Percentiles rank a stretch among this genome's conserved stretches.
Evolutionary conservation across 129 eudicot genomes (phyloP).

Genomic region (Arctium lappa): DNA sequence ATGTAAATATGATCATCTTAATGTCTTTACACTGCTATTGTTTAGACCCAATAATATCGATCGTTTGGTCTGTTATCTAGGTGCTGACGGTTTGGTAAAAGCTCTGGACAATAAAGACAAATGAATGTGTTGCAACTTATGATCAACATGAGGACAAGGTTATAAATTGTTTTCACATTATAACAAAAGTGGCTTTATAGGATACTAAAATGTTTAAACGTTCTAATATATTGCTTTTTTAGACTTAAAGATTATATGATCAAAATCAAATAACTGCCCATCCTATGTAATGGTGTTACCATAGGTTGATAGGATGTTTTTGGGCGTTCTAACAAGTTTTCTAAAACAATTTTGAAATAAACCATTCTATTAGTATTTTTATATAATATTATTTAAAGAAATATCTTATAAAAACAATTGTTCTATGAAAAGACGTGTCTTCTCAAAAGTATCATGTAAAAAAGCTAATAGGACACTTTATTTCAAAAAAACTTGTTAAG

Average conservation of each 20-base stretch:
- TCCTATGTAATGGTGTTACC: no score
- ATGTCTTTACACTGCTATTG: not conserved
- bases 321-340: not conserved
- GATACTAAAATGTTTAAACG: not conserved
- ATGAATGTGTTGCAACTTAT: constrained; percentile 88
- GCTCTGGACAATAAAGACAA: constrained; percentile 79
- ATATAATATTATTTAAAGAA: no score
- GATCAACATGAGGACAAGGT: constrained; percentile 95
- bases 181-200: not conserved
- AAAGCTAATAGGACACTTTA: no score
- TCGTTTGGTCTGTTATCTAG: constrained; percentile 27
- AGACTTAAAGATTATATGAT: not conserved
- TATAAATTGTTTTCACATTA: not conserved
- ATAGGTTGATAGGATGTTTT: not conserved
- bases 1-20: not conserved
- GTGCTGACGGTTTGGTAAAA: constrained; percentile 90
- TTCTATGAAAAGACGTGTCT: no score
- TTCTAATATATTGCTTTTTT: no score
- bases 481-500: no score
- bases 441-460: no score
- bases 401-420: no score
- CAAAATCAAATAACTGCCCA: not conserved
- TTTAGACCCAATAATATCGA: not conserved
- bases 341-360: not conserved
- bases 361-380: no score